phyloP scores from a whole-genome alignment of 164 flowering plant species.

The Kingdonia uniflora region DNA sequence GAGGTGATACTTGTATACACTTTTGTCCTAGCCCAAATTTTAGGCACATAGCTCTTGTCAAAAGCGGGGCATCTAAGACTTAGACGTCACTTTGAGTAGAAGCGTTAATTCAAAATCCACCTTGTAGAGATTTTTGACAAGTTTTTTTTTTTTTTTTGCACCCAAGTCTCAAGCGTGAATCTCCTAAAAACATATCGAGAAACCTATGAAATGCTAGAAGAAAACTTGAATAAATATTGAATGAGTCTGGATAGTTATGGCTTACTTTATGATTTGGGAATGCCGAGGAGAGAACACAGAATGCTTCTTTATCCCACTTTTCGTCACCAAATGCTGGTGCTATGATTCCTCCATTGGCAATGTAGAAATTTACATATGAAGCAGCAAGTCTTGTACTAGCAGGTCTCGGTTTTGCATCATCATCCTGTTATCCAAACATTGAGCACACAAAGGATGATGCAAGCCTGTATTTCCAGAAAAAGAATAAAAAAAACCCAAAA shows the following conservation, averaged over 20 bases:
- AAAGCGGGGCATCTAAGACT: too few species aligned
- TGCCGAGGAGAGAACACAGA: conserved; percentile 51
- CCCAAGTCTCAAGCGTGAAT: too few species aligned
- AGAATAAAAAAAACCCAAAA: too few species aligned
- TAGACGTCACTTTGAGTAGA: too few species aligned
- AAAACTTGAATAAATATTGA: neutral
- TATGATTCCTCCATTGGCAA: conserved; percentile 84
- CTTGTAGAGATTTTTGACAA: too few species aligned
- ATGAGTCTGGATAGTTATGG: neutral
- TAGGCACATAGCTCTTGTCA: too few species aligned
- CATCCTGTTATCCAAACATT: conserved; percentile 30
- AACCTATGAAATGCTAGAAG: neutral
- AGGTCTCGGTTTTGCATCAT: conserved; percentile 61
- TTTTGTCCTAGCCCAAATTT: too few species aligned
- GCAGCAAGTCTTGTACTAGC: conserved; percentile 83
- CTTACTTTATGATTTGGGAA: conserved; percentile 72
- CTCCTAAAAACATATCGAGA: neutral
- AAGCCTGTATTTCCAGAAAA: too few species aligned
- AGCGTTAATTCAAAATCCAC: too few species aligned
- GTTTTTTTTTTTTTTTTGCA: neutral
- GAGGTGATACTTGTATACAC: too few species aligned
- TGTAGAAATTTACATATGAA: conserved; percentile 85
- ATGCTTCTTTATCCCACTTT: conserved; percentile 80
- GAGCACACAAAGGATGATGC: neutral
- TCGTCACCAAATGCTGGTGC: conserved; percentile 81